Evolutionary conservation across 441 rosid genomes (phyloP).

Genomic region (Populus hybrid): DNA sequence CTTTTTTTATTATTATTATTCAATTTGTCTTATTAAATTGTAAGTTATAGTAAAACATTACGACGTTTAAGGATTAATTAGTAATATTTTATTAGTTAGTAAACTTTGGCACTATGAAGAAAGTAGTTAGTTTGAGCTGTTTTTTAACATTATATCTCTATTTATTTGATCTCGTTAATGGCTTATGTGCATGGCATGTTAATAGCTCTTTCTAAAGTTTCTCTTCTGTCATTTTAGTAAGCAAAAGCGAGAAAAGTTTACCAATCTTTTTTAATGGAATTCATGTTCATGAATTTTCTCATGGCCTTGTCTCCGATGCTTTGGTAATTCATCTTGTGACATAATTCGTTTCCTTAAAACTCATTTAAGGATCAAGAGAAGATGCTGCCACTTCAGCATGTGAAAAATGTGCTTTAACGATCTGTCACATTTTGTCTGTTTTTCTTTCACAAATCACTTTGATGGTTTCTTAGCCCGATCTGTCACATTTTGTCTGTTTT

Average conservation of each 20-base stretch:
- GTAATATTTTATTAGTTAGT: no score
- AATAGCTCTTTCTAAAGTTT: no score
- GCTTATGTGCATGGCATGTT: no score
- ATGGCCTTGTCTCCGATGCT: neutral
- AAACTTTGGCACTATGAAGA: no score
- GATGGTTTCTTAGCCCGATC: neutral
- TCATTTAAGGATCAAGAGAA: neutral
- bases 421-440: neutral
- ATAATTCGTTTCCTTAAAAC: neutral
- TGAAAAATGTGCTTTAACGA: neutral
- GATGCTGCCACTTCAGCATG: neutral
- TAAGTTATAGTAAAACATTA: no score
- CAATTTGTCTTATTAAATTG: no score
- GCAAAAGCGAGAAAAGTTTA: neutral
- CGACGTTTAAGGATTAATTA: no score
- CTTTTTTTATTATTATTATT: no score
- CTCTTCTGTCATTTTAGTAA: no score
- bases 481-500: neutral
- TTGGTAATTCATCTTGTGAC: neutral
- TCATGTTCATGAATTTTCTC: neutral
- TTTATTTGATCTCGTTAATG: no score
- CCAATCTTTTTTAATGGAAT: neutral
- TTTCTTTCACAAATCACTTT: neutral
- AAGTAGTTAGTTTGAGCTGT: no score
- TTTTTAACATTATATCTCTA: no score